Evolutionary conservation across 345 rosid genomes (phyloP), one percentile per base, ranked within the genome.

Genomic region (Noccaea bulbosa): DNA sequence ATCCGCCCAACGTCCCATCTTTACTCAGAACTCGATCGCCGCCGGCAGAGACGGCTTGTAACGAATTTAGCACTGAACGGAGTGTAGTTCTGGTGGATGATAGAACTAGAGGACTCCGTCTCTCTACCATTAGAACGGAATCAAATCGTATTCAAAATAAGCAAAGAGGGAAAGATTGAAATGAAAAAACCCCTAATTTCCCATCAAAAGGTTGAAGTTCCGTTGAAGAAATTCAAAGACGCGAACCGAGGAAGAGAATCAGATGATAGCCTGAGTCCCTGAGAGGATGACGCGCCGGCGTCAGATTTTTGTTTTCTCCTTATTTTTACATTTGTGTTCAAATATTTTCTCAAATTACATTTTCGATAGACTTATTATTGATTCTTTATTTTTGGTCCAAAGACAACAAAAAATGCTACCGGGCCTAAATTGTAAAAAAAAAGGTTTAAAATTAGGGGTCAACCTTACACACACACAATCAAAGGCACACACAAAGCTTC

Each of bases 101-200:
- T 6, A 89, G 93, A 17, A 94, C 74, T 62, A 89, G 86, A 77
- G 97, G 95, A 81, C 70, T 85, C 81, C 97, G 85, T 77, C 90
- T 82, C 81, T 76, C 91, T 67, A 79, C 86, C 94, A 86, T 88
- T 55, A 50, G 11, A 34, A 49, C 35, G 45, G 37, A 40, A 60
- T 74, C 71, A 6, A 57, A 22, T 33, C 37, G 10, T 48, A 51
- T 52, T 8, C 73, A 65, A 34, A 41, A 11, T 9, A 27, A 40
- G 38, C 32, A 14, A 44, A 46, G 41, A 55, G 39, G 11, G 6
- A 35, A 39, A 62, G 14, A 4, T 5, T 4, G 17, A 45, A 46
- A 14, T 27, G 7, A 4, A 5, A 38, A 3, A n/a, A 64, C 11
- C 58, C 70, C 43, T 65, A 65, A 49, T 74, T 47, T n/a, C 24